phyloP scores from a whole-genome alignment of 495 filamentous ascomycete species.

The Penicillium chermesinum region DNA sequence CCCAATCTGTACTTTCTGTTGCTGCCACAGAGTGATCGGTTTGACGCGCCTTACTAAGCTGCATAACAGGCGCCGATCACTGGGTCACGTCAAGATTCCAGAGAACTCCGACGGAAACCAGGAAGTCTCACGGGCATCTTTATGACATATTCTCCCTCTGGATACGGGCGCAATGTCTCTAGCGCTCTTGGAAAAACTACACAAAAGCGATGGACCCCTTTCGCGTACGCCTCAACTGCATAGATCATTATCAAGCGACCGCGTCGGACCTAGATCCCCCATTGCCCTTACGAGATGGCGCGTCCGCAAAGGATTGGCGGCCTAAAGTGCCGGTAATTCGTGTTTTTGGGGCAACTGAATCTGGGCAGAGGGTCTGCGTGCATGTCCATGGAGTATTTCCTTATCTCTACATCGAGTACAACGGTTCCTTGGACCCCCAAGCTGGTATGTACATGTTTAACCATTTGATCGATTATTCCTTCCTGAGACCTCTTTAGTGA shows the following conservation, averaged over 20 bases:
- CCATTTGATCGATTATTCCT: neutral
- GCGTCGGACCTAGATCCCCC: constrained; percentile 79
- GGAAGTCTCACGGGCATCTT: neutral
- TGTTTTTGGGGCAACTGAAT: constrained; percentile 89
- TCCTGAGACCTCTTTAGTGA: constrained; percentile 45
- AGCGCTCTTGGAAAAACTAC: constrained; percentile 20
- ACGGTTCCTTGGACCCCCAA: constrained; percentile 58
- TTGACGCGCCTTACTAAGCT: neutral
- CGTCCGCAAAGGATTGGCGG: constrained; percentile 47
- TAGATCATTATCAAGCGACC: constrained; percentile 82
- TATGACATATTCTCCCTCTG: constrained; percentile 5
- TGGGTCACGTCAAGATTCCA: constrained; percentile 4
- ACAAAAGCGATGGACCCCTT: constrained; percentile 57
- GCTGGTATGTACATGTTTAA: constrained; percentile 49
- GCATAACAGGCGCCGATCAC: constrained; percentile 2
- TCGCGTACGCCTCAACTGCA: constrained; percentile 85
- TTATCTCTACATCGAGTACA: constrained; percentile 88
- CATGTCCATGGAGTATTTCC: constrained; percentile 96
- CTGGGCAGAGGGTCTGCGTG: constrained; percentile 92
- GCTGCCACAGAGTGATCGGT: neutral
- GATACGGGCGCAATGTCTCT: constrained; percentile 23
- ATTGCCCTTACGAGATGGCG: constrained; percentile 53
- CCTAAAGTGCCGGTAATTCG: constrained; percentile 82
- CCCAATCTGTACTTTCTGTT: neutral
- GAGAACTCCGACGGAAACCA: neutral